phyloP scores from a whole-genome alignment of 768 basidiomycete genomes.

The Cubamyces lactineus region DNA sequence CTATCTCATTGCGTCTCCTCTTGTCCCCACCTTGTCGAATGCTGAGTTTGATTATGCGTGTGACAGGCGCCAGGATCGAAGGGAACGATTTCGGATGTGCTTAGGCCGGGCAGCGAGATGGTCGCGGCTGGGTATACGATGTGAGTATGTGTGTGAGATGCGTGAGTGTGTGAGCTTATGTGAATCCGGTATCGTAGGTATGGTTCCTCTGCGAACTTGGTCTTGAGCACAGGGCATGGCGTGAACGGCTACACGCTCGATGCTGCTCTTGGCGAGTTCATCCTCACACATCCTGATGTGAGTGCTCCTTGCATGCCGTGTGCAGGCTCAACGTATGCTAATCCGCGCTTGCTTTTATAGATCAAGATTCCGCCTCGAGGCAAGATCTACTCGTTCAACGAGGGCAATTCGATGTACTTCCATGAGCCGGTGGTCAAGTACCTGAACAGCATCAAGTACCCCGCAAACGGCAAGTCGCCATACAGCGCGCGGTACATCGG shows the following conservation, averaged over 20 bases:
- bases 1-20: not conserved
- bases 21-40: not conserved
- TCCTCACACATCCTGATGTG: conserved; percentile 95
- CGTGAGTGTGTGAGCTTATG: not conserved
- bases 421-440: conserved; percentile 79
- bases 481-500: conserved; percentile 95
- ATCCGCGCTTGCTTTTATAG: conserved; percentile 42
- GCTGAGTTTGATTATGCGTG: conserved; percentile 5
- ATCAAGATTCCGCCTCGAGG: conserved; percentile 93
- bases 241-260: conserved; percentile 99
- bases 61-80: conserved; percentile 70
- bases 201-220: conserved; percentile 96
- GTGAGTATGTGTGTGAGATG: conserved; percentile 45
- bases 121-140: conserved; percentile 98
- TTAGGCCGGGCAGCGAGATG: conserved; percentile 94
- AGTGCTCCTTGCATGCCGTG: conserved; percentile 28
- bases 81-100: conserved; percentile 85
- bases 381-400: conserved; percentile 99
- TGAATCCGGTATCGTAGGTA: conserved; percentile 48
- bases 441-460: conserved; percentile 91
- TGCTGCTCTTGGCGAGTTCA: conserved; percentile 94
- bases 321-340: not conserved
- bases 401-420: conserved; percentile 97
- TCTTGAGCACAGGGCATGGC: conserved; percentile 91
- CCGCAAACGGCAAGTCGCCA: conserved; percentile 73